Evolutionary conservation across 2,329 filamentous ascomycete species (phyloP).

Genomic region (Hymenoscyphus fraxineus): DNA sequence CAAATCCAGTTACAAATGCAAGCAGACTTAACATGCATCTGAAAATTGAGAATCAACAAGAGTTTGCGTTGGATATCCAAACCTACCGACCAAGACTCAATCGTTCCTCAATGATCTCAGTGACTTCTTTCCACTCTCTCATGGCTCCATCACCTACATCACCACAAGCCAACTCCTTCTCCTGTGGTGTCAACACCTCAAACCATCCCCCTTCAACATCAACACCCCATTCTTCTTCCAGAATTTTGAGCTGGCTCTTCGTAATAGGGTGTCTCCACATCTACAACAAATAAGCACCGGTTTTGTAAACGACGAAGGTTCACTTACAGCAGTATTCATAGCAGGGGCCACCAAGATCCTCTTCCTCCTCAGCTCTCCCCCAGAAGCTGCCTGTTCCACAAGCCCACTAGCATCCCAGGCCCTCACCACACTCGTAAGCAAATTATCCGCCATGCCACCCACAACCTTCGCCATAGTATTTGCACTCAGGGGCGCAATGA

Average conservation of each 20-base stretch:
- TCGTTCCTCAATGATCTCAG: slow-evolving; percentile 56
- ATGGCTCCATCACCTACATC: slow-evolving; percentile 81
- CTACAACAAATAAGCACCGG: not conserved
- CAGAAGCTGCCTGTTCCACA: slow-evolving; percentile 13
- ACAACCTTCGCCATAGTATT: slow-evolving; percentile 84
- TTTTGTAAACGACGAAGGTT: not conserved
- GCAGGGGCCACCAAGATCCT: slow-evolving; percentile 72
- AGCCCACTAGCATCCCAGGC: slow-evolving; percentile 71
- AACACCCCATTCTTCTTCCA: slow-evolving; percentile 73
- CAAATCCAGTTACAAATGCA: not conserved
- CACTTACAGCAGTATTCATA: slow-evolving; percentile 68
- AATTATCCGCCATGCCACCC: slow-evolving; percentile 71
- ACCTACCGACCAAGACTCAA: slow-evolving; percentile 21
- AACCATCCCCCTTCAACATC: slow-evolving; percentile 63
- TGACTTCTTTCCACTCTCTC: slow-evolving; percentile 75
- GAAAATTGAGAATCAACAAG: not conserved
- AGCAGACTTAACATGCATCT: not conserved
- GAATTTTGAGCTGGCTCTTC: slow-evolving; percentile 60
- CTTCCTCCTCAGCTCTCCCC: slow-evolving; percentile 44
- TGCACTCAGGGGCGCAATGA: slow-evolving; percentile 77
- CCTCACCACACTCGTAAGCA: slow-evolving; percentile 70
- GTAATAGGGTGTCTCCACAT: slow-evolving; percentile 91
- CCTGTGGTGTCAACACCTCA: slow-evolving; percentile 67
- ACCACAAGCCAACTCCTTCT: slow-evolving; percentile 79
- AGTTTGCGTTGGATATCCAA: slow-evolving; percentile 11